Base-by-base conservation (phyloP, 441 rosid genomes). In the Syzygium syzygioides region DNA sequence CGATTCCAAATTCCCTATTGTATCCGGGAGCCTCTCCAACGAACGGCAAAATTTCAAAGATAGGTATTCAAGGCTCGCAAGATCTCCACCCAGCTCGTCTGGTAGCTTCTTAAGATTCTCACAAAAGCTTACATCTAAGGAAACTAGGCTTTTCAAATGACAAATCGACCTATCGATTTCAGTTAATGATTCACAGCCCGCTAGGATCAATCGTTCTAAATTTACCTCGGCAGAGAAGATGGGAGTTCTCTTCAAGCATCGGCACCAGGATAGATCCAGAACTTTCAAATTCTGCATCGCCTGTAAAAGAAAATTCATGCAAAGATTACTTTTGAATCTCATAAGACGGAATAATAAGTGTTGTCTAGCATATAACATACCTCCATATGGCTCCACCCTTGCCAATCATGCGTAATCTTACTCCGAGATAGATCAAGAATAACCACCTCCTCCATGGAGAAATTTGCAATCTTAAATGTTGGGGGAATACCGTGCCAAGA, bases 231-330 rank as follows among this genome's bases (percentile, higher is more conserved):
- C n/a, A n/a, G n/a, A n/a, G n/a, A n/a, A n/a, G n/a, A n/a, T n/a
- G n/a, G n/a, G n/a, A n/a, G n/a, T n/a, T n/a, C n/a, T n/a, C n/a
- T n/a, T n/a, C n/a, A n/a, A n/a, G n/a, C n/a, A n/a, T n/a, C n/a
- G 7, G 5, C 3, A 1, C 4, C 0, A 0, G 0, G 15, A 9
- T 8, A 71, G 0, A 2, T 71, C 6, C 1, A 71, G 50, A 71
- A 71, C 80, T 71, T 71, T 71, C 50, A 71, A 37, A 12, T 71
- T 37, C 7, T 11, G 3, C 17, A 76, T 76, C n/a, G 23, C 83
- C 83, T 76, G 0, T 76, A 12, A 41, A 37, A 76, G 48, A 76
- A 76, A 11, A 37, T 37, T 37, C 1, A 20, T 71, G 3, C 15
- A 71, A 20, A 37, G 1, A 11, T 30, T 11, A 37, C 0, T 76